These are phyloP conservation scores for Volvariella volvacea DNA, from an alignment of 1,284 basidiomycete genomes.

Conservation along the genomic window DNA sequence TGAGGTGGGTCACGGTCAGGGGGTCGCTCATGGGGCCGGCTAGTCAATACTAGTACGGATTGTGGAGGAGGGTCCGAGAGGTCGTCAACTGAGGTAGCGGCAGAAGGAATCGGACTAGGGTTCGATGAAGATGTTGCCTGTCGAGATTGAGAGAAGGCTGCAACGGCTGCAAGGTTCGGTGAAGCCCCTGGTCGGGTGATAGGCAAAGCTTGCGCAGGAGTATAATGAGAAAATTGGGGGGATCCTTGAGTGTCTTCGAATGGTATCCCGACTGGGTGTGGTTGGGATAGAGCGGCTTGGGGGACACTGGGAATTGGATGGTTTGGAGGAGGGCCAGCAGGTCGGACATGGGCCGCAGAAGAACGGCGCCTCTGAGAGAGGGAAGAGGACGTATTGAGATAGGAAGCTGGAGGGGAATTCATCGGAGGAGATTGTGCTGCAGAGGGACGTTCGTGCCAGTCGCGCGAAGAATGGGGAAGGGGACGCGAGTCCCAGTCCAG, in stretches of 20 bases:
- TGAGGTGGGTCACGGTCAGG: conserved; percentile 25
- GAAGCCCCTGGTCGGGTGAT: conserved; percentile 46
- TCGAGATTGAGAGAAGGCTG: conserved; percentile 52
- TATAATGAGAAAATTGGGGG: no score
- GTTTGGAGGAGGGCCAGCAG: conserved; percentile 66
- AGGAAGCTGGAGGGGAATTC: conserved; percentile 14
- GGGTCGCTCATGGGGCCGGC: conserved; percentile 25
- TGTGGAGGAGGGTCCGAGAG: conserved; percentile 52
- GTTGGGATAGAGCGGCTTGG: no score
- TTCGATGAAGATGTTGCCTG: conserved; percentile 30
- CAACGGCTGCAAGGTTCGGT: conserved; percentile 48
- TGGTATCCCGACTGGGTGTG: no score
- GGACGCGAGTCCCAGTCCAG: conserved; percentile 44
- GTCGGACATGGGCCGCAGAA: conserved; percentile 52
- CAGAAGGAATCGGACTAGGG: conserved; percentile 14
- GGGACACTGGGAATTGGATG: conserved; percentile 65
- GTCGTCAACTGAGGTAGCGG: conserved; percentile 37
- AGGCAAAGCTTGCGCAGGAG: conserved; percentile 13
- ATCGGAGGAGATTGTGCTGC: neutral
- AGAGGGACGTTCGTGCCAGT: conserved; percentile 39
- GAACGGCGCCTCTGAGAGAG: conserved; percentile 56
- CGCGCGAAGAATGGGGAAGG: conserved; percentile 28
- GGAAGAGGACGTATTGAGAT: conserved; percentile 16
- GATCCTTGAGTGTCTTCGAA: no score
- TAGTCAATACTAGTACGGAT: conserved; percentile 37